Base-by-base conservation (phyloP, 163 green algal species). In the Prototheca cutis region DNA sequence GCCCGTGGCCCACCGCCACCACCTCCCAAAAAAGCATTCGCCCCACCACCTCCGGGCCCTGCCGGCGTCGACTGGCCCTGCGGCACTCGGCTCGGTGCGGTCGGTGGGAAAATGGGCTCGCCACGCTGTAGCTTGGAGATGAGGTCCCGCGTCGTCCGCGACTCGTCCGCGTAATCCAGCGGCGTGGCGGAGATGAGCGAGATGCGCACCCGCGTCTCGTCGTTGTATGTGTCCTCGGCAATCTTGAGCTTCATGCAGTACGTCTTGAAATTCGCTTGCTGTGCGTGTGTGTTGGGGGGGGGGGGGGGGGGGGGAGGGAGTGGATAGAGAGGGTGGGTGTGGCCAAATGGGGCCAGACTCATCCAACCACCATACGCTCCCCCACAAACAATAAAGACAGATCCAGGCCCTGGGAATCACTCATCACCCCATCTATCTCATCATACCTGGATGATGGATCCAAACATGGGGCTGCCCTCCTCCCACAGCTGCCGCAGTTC, bases 151-250 rank as follows among this genome's bases (percentile, higher is more conserved):
- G 34, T 24, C 27, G 18, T 17, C 8, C 7, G 10, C 10, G 21
- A 28, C 49, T 56, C 49, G 49, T 5, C 49, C 8, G 7, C 49
- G 1, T 21, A 34, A 27, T 56, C 49, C 27, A 33, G 27, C 10
- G 49, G 21, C 21, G 25, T 33, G 49, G 49, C 49, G 21, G 49
- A 56, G 49, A 56, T 27, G 21, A 56, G 27, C 21, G 49, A 56
- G 29, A 32, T 51, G 40, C 93, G 91, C 49, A 87, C 55, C 24
- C 83, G 76, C 32, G 49, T 40, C 75, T 95, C 86, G 55, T 95
- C 90, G 18, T 94, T 81, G 58, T 88, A 96, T 5, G 53, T 86
- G 56, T 97, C 90, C 62, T 91, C 78, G 4, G 70, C 63, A 4
- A 92, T 67, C 76, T 93, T 89, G n/a, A 94, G 54, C 39, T 81